Evolutionary conservation across 371 early-diverging fungal genomes (phyloP).

Genomic region (Syncephalastrum monosporum): DNA sequence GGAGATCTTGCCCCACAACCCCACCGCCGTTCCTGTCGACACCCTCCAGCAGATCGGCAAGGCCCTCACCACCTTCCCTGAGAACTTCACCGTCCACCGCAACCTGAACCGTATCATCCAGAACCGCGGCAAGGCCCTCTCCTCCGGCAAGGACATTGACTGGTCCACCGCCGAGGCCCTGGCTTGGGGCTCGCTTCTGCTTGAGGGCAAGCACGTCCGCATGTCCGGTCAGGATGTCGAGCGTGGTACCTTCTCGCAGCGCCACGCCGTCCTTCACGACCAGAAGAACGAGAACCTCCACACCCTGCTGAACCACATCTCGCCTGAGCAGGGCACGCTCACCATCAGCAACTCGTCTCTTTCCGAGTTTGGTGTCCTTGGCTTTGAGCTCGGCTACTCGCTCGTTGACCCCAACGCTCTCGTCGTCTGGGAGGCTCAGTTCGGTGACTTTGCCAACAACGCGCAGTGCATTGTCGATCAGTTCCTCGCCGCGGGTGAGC

Average conservation of each 20-base stretch:
- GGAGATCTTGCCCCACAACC: slow-evolving; percentile 61
- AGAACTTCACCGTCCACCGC: slow-evolving; percentile 85
- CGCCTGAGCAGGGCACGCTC: slow-evolving; percentile 80
- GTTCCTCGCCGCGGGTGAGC: slow-evolving; percentile 93
- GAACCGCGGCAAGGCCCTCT: slow-evolving; percentile 76
- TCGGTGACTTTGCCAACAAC: slow-evolving; percentile 97
- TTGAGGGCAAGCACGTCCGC: slow-evolving; percentile 90
- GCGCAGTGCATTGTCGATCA: slow-evolving; percentile 98
- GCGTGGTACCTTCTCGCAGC: slow-evolving; percentile 98
- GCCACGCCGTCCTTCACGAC: slow-evolving; percentile 94
- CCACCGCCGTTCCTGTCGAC: slow-evolving; percentile 81
- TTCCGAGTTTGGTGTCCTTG: slow-evolving; percentile 95
- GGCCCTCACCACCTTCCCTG: slow-evolving; percentile 77
- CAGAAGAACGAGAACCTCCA: slow-evolving; percentile 75
- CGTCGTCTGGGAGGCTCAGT: slow-evolving; percentile 97
- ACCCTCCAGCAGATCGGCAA: slow-evolving; percentile 79
- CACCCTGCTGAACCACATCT: slow-evolving; percentile 81
- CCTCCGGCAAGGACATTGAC: slow-evolving; percentile 81
- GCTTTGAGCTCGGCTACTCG: slow-evolving; percentile 96
- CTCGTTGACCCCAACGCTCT: slow-evolving; percentile 91
- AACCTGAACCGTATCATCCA: slow-evolving; percentile 86
- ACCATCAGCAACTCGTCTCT: slow-evolving; percentile 93
- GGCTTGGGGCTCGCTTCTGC: slow-evolving; percentile 89
- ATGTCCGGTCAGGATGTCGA: slow-evolving; percentile 97
- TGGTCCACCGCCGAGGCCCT: slow-evolving; percentile 97